A percentile compares a stretch with the other conserved stretches of the same genome.
phyloP scores from a whole-genome alignment of 2,329 filamentous ascomycete genomes.

The Exophiala dermatitidis region DNA sequence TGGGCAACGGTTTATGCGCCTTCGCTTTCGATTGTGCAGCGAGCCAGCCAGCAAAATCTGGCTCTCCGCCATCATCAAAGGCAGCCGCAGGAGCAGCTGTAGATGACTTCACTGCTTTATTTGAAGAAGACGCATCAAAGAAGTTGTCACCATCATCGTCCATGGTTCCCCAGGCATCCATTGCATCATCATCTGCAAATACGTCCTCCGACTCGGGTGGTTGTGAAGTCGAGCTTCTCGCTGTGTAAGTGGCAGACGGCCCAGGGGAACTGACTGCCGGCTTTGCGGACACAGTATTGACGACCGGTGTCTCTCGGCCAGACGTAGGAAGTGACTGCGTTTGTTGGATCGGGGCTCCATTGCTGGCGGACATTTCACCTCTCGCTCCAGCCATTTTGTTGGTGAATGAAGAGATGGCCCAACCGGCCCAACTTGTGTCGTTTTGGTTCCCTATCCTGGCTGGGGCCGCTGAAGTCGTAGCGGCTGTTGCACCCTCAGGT shows the following conservation, averaged over 20 bases:
- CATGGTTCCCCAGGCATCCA: constrained; percentile 67
- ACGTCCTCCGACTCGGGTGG: constrained; percentile 41
- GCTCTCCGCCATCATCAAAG: constrained; percentile 79
- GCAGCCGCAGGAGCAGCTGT: constrained; percentile 32
- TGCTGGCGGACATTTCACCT: constrained; percentile 68
- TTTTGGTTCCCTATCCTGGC: constrained; percentile 72
- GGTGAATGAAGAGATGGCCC: constrained; percentile 97
- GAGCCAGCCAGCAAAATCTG: constrained; percentile 93
- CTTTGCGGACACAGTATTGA: constrained; percentile 14
- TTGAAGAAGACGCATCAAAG: constrained; percentile 37
- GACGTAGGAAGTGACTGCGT: constrained; percentile 45
- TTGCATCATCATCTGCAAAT: constrained; percentile 57
- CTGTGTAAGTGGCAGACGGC: constrained; percentile 1
- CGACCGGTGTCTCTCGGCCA: constrained; percentile 30
- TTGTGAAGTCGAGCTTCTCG: constrained; percentile 14
- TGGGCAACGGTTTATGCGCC: constrained; percentile 65
- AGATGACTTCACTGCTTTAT: constrained; percentile 26
- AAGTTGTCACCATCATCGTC: constrained; percentile 49
- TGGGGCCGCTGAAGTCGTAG: constrained; percentile 35
- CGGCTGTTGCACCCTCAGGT: constrained; percentile 50
- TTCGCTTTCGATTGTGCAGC: constrained; percentile 78
- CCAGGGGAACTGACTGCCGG: constrained; percentile 4
- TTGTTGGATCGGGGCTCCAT: constrained; percentile 26
- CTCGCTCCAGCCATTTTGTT: constrained; percentile 81
- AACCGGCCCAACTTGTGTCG: constrained; percentile 75